Conservation (phyloP, 768 basidiomycete species). For the Phylloporus rhodoxanthus region DNA sequence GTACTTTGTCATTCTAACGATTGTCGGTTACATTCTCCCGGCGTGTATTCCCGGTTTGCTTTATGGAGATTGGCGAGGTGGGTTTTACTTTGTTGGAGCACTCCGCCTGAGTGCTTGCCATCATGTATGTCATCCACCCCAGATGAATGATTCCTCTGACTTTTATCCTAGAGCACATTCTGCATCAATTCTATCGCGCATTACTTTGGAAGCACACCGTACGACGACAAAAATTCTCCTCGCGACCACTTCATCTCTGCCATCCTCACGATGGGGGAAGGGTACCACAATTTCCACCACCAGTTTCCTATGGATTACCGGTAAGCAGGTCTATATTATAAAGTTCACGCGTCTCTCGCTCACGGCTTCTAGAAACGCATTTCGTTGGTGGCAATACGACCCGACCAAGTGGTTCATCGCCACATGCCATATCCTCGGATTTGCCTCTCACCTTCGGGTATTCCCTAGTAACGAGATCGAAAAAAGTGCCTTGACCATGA, state of each 20-base stretch:
- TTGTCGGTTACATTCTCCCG: constrained; percentile 71
- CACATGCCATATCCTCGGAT: constrained; percentile 49
- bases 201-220: constrained; percentile 74
- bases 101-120: constrained; percentile 70
- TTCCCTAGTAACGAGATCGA: constrained; percentile 88
- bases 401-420: constrained; percentile 81
- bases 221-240: constrained; percentile 74
- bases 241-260: constrained; percentile 79
- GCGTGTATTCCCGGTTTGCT: constrained; percentile 60
- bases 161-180: constrained; percentile 59
- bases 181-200: constrained; percentile 88
- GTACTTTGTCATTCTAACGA: constrained; percentile 56
- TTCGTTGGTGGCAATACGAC: constrained; percentile 66
- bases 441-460: constrained; percentile 75
- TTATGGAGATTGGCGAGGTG: constrained; percentile 75
- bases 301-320: constrained; percentile 77
- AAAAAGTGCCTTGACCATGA: constrained; percentile 79
- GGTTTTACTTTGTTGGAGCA: constrained; percentile 71
- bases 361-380: constrained; percentile 52
- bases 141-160: constrained; percentile 1
- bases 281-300: constrained; percentile 75
- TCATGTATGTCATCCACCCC: constrained; percentile 50
- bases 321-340: too few species aligned
- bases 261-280: constrained; percentile 68
- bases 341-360: constrained; percentile 5